phyloP scores from a whole-genome alignment of 805 yeast species.

The Metschnikowia dekortorum region DNA sequence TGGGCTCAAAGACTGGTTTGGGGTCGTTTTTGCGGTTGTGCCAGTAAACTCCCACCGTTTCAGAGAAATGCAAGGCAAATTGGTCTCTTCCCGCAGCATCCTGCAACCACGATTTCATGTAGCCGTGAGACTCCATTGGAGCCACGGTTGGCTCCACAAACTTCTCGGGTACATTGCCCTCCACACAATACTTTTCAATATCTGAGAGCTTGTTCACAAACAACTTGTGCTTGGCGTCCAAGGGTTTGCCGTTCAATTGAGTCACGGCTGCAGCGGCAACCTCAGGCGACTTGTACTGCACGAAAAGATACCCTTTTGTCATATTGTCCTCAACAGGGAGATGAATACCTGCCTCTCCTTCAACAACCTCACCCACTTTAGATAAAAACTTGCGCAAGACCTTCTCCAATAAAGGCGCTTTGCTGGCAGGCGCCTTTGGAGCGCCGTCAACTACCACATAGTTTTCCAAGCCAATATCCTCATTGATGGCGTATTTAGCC shows the following conservation, averaged over 20 bases:
- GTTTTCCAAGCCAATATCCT: slow-evolving; percentile 61
- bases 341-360: slow-evolving; percentile 58
- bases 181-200: slow-evolving; percentile 70
- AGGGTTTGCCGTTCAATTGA: slow-evolving; percentile 79
- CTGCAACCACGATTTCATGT: slow-evolving; percentile 85
- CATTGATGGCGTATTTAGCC: slow-evolving; percentile 57
- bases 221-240: slow-evolving; percentile 90
- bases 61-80: slow-evolving; percentile 72
- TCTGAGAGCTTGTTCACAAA: slow-evolving; percentile 79
- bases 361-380: slow-evolving; percentile 68
- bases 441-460: slow-evolving; percentile 91
- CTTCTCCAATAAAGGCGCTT: slow-evolving; percentile 76
- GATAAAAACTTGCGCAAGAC: slow-evolving; percentile 79
- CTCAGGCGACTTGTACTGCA: slow-evolving; percentile 66
- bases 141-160: slow-evolving; percentile 72
- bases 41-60: slow-evolving; percentile 84
- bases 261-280: slow-evolving; percentile 77
- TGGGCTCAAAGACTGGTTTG: slow-evolving; percentile 71
- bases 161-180: slow-evolving; percentile 55
- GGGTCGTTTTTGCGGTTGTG: slow-evolving; percentile 68
- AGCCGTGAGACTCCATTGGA: slow-evolving; percentile 70
- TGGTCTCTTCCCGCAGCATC: slow-evolving; percentile 91
- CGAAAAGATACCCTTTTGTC: slow-evolving; percentile 82
- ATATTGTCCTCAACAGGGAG: slow-evolving; percentile 79
- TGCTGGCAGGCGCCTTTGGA: slow-evolving; percentile 89